Evolutionary conservation across 371 early-diverging fungal genomes (phyloP).

Genomic region (Batkoa obscura): DNA sequence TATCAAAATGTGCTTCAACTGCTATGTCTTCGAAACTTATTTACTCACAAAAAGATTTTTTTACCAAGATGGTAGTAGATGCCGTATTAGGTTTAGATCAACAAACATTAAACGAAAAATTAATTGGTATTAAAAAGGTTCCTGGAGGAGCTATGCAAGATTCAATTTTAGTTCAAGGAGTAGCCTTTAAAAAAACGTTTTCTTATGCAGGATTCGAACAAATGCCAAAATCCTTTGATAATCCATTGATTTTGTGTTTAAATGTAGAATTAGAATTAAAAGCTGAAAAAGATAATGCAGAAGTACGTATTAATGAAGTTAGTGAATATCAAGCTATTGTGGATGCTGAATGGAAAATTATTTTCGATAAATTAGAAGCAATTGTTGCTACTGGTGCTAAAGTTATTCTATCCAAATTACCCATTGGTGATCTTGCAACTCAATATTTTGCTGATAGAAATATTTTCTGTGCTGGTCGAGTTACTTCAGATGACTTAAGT

Average conservation of each 20-base stretch:
- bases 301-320: constrained; percentile 93
- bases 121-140: constrained; percentile 97
- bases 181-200: constrained; percentile 99
- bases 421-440: constrained; percentile 99
- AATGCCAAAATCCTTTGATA: constrained; percentile 92
- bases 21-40: constrained; percentile 98
- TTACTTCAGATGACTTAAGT: constrained; percentile 78
- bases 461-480: constrained; percentile 99
- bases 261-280: constrained; percentile 99
- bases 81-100: constrained; percentile 87
- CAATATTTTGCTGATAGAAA: constrained; percentile 99
- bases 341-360: constrained; percentile 99
- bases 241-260: constrained; percentile 87
- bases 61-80: constrained; percentile 98
- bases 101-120: constrained; percentile 72
- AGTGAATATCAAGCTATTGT: constrained; percentile 98
- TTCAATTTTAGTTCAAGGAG: constrained; percentile 88
- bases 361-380: constrained; percentile 95
- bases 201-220: constrained; percentile 99
- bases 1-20: constrained; percentile 94
- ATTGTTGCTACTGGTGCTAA: constrained; percentile 97
- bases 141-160: constrained; percentile 98
- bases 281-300: constrained; percentile 99
- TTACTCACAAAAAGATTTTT: constrained; percentile 91
- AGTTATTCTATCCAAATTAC: constrained; percentile 96